These are phyloP conservation scores for Tolypocladium ovalisporum DNA, from an alignment of 2,329 filamentous ascomycete species.

Conservation along the genomic window DNA sequence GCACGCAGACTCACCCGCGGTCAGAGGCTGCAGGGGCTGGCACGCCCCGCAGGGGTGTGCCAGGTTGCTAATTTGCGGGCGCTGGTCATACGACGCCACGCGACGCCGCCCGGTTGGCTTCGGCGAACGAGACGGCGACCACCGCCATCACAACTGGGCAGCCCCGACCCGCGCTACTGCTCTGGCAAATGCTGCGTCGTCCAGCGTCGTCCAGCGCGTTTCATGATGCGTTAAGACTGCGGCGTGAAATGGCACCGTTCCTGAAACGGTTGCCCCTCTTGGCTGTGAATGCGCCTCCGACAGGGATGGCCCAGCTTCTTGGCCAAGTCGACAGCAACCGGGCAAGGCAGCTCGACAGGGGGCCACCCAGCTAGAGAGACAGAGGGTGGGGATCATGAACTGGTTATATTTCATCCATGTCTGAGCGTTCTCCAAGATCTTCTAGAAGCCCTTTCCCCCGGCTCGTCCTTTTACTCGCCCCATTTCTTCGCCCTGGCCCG, in stretches of 20 bases:
- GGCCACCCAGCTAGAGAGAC: background rate
- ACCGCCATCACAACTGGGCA: background rate
- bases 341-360: background rate
- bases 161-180: background rate
- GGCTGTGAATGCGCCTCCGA: constrained; percentile 1
- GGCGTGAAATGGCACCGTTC: constrained; percentile 17
- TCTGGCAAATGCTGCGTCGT: constrained; percentile 1
- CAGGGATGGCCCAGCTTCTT: constrained; percentile 3
- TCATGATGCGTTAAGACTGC: constrained; percentile 15
- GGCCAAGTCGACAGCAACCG: background rate
- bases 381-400: background rate
- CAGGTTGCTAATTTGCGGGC: constrained; percentile 2
- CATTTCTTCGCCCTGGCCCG: constrained; percentile 2
- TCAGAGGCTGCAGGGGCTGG: constrained; percentile 1
- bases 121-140: constrained; percentile 6
- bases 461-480: constrained; percentile 3
- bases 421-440: background rate
- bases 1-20: background rate
- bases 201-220: constrained; percentile 10
- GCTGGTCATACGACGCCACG: constrained; percentile 7
- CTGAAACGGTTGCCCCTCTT: constrained; percentile 12
- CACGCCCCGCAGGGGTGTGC: background rate
- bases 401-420: background rate
- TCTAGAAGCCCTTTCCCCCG: constrained; percentile 2
- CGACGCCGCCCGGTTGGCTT: constrained; percentile 6